Conservation (phyloP, 1,139 yeast genomes). For the Sugiyamaella xylanicola region DNA sequence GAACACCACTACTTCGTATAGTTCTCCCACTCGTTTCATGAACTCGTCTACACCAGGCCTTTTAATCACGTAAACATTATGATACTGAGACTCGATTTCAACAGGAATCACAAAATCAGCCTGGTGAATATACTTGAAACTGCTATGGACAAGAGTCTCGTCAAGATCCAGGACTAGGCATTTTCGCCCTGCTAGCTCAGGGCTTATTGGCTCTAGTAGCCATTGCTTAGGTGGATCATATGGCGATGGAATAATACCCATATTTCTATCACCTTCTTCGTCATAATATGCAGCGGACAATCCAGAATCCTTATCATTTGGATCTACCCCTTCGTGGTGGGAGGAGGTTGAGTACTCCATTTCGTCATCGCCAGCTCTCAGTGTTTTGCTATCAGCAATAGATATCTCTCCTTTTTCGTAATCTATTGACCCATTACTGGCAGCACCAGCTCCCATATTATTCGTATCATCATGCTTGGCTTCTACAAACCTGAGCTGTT, state of each 20-base stretch:
- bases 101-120: slow-evolving; percentile 96
- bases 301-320: neutral
- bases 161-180: slow-evolving; percentile 91
- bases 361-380: neutral
- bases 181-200: slow-evolving; percentile 58
- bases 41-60: slow-evolving; percentile 98
- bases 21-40: slow-evolving; percentile 74
- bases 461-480: neutral
- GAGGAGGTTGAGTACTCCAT: slow-evolving; percentile 6
- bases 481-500: neutral
- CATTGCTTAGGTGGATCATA: slow-evolving; percentile 10
- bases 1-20: slow-evolving; percentile 93
- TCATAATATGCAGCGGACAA: slow-evolving; percentile 4
- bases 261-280: neutral
- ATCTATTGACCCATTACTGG: neutral
- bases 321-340: slow-evolving; percentile 12
- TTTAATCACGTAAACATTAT: slow-evolving; percentile 93
- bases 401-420: slow-evolving; percentile 8
- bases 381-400: neutral
- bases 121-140: slow-evolving; percentile 85
- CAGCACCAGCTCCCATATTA: neutral
- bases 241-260: slow-evolving; percentile 4
- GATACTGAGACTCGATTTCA: slow-evolving; percentile 85
- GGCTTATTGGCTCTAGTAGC: slow-evolving; percentile 59
- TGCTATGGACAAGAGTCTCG: slow-evolving; percentile 94